These are phyloP conservation scores for Akanthomyces dipterigenus DNA, from an alignment of 2,329 filamentous ascomycete genomes.

Conservation along the genomic window DNA sequence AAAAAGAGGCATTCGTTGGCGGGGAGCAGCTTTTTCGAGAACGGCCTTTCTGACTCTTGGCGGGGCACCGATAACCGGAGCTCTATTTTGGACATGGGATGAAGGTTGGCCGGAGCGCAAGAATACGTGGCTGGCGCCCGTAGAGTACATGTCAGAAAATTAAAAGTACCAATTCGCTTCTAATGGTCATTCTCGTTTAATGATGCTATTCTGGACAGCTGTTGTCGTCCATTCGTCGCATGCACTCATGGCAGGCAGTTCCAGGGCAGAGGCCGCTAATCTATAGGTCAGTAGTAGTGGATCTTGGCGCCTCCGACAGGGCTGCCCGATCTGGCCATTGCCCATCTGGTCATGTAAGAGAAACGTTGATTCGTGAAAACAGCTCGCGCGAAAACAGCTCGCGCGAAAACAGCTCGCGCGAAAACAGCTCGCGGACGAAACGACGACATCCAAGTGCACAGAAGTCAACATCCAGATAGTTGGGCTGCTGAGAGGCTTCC, in stretches of 20 bases:
- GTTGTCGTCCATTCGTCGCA: no score
- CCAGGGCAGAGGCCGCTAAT: not conserved
- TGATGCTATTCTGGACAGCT: no score
- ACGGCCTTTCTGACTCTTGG: slow-evolving; percentile 1
- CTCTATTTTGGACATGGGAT: not conserved
- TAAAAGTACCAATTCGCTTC: no score
- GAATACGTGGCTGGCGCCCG: not conserved
- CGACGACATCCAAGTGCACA: no score
- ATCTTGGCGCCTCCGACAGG: not conserved
- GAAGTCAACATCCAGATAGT: not conserved
- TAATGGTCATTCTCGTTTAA: no score
- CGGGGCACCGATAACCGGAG: slow-evolving; percentile 13
- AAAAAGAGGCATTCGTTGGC: not conserved
- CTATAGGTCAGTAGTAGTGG: no score
- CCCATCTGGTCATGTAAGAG: not conserved
- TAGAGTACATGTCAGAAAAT: no score
- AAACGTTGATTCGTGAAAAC: no score
- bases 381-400: no score
- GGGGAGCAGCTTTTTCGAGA: not conserved
- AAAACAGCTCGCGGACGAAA: no score
- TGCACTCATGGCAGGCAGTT: no score
- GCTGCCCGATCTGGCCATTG: not conserved
- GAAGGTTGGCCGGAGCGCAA: not conserved
- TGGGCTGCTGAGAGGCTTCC: slow-evolving; percentile 15
- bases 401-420: no score